Evolutionary conservation across 805 yeast species (phyloP).

Genomic region (Komagataella ulmi): DNA sequence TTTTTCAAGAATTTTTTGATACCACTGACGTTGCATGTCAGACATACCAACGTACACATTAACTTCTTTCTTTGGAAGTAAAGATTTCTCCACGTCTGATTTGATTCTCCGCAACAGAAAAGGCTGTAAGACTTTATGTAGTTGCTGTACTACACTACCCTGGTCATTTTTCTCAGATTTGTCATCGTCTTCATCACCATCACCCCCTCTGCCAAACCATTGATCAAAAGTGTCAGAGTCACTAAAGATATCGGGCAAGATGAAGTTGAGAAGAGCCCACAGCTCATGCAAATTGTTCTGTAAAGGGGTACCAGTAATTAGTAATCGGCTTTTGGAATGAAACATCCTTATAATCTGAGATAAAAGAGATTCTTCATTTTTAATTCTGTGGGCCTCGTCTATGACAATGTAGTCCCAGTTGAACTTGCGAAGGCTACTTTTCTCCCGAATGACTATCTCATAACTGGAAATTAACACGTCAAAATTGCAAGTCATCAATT

Average conservation of each 20-base stretch:
- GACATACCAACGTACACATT: slow-evolving; percentile 66
- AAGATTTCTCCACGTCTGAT: slow-evolving; percentile 68
- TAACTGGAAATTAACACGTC: slow-evolving; percentile 64
- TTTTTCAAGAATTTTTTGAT: slow-evolving; percentile 61
- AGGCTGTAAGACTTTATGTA: slow-evolving; percentile 67
- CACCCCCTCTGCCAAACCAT: slow-evolving; percentile 34
- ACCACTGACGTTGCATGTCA: slow-evolving; percentile 68
- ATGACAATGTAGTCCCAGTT: slow-evolving; percentile 68
- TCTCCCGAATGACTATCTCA: slow-evolving; percentile 68
- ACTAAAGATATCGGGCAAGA: slow-evolving; percentile 67
- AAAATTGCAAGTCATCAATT: slow-evolving; percentile 74
- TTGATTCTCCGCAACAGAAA: slow-evolving; percentile 66
- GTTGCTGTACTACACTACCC: slow-evolving; percentile 41
- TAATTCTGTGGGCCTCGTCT: slow-evolving; percentile 77
- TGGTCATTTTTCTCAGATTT: slow-evolving; percentile 29
- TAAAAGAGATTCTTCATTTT: slow-evolving; percentile 51
- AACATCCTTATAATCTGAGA: slow-evolving; percentile 3
- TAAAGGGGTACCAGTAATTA: slow-evolving; percentile 74
- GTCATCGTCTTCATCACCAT: slow-evolving; percentile 18
- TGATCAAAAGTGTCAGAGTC: slow-evolving; percentile 63
- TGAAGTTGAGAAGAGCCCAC: slow-evolving; percentile 70
- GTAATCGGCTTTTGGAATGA: slow-evolving; percentile 38
- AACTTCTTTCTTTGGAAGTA: slow-evolving; percentile 62
- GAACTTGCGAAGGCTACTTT: slow-evolving; percentile 49
- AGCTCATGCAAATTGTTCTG: slow-evolving; percentile 71